Evolutionary conservation across 495 filamentous ascomycete species (phyloP).

Genomic region (Chaetomium tenue): DNA sequence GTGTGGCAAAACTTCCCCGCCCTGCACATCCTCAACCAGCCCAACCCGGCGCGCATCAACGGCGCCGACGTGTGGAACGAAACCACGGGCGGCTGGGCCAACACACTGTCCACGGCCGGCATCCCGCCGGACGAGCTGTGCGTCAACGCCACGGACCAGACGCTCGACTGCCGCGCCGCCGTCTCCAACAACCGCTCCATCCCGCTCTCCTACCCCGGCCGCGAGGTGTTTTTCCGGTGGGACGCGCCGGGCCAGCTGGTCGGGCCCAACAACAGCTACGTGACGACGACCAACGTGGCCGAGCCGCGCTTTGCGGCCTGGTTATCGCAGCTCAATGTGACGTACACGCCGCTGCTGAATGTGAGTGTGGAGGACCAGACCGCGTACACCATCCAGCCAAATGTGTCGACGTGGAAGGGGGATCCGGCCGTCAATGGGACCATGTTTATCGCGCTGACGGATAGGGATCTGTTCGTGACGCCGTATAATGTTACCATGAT

Average conservation of each 20-base stretch:
- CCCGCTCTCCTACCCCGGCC: conserved; percentile 74
- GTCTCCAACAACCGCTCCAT: conserved; percentile 64
- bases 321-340: conserved; percentile 82
- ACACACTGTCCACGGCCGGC: conserved; percentile 38
- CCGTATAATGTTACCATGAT: conserved; percentile 73
- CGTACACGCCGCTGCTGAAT: conserved; percentile 67
- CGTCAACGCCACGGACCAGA: conserved; percentile 49
- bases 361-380: conserved; percentile 44
- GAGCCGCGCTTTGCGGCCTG: conserved; percentile 68
- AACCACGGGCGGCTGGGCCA: conserved; percentile 50
- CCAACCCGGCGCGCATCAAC: conserved; percentile 64
- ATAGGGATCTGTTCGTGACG: conserved; percentile 64
- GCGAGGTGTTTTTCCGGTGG: conserved; percentile 68
- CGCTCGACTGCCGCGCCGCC: conserved; percentile 58
- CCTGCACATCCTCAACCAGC: conserved; percentile 71
- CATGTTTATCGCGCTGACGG: conserved; percentile 75
- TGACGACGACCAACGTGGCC: conserved; percentile 61
- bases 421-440: conserved; percentile 76
- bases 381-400: conserved; percentile 71
- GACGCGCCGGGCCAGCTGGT: conserved; percentile 65
- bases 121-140: conserved; percentile 49
- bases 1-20: conserved; percentile 88
- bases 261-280: conserved; percentile 79
- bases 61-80: conserved; percentile 56
- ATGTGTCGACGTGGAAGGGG: conserved; percentile 57